phyloP scores from a whole-genome alignment of 2,329 filamentous ascomycete genomes.

The Exophiala sideris region DNA sequence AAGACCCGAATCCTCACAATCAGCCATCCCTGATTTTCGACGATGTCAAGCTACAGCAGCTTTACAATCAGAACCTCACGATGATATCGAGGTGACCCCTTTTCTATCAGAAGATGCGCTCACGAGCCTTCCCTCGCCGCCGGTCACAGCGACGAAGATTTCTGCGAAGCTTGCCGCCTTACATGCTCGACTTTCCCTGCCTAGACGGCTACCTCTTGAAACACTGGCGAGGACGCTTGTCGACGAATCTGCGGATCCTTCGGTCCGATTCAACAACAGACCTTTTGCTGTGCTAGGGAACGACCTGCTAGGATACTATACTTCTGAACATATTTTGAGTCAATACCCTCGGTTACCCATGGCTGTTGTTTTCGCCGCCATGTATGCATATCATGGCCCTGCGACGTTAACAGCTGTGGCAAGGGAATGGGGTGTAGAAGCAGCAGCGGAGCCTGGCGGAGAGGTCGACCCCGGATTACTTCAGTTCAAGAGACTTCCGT shows the following conservation, averaged over 20 bases:
- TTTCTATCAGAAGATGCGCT: constrained; percentile 34
- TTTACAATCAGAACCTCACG: constrained; percentile 29
- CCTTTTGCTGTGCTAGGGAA: constrained; percentile 77
- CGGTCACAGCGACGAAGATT: constrained; percentile 60
- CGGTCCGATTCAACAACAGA: constrained; percentile 81
- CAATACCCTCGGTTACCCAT: constrained; percentile 89
- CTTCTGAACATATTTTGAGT: constrained; percentile 81
- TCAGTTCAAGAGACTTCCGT: constrained; percentile 63
- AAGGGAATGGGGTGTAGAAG: constrained; percentile 86
- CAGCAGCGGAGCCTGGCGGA: constrained; percentile 77
- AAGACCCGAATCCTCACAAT: constrained; percentile 38
- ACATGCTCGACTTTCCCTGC: constrained; percentile 81
- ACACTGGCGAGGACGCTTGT: constrained; percentile 83
- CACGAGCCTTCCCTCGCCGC: constrained; percentile 65
- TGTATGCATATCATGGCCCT: constrained; percentile 77
- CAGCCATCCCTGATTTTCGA: constrained; percentile 35
- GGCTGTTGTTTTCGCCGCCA: constrained; percentile 78
- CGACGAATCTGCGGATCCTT: constrained; percentile 76
- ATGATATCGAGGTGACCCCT: constrained; percentile 32
- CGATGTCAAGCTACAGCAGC: constrained; percentile 44
- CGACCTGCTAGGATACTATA: constrained; percentile 83
- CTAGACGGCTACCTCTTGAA: constrained; percentile 76
- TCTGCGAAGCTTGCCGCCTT: constrained; percentile 91
- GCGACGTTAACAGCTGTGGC: constrained; percentile 71
- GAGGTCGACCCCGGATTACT: constrained; percentile 91